These are phyloP conservation scores for Malus hybrid DNA, from an alignment of 331 rosid species.

Conservation along the genomic window DNA sequence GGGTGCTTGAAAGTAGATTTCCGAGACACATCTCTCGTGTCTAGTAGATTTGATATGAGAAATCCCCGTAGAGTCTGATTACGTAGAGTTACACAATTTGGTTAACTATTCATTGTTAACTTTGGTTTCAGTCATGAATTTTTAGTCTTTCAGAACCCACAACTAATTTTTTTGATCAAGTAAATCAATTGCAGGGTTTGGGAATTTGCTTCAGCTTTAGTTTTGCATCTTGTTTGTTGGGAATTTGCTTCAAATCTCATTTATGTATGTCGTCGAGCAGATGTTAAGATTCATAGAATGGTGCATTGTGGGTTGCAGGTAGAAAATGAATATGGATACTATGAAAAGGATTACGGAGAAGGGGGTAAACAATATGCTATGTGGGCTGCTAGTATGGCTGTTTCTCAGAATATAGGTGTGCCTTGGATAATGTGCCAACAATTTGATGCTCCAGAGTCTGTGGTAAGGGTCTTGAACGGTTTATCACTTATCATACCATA, in stretches of 20 bases:
- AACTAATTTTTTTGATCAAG: not conserved
- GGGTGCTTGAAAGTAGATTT: not conserved
- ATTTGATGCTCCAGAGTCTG: conserved; percentile 92
- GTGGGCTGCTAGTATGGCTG: conserved; percentile 97
- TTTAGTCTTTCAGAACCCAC: not conserved
- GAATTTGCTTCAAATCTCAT: no score
- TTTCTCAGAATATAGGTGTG: conserved; percentile 71
- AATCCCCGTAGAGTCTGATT: not conserved
- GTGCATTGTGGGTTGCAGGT: conserved; percentile 34
- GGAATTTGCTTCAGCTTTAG: not conserved
- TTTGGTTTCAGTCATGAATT: not conserved
- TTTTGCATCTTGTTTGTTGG: not conserved
- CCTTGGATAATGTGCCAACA: conserved; percentile 99
- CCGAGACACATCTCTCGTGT: not conserved
- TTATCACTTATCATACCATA: not conserved
- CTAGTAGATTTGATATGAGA: not conserved
- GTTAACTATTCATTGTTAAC: not conserved
- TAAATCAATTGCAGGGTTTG: not conserved
- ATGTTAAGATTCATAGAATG: conserved; percentile 4
- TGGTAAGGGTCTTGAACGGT: conserved; percentile 36
- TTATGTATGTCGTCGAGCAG: not conserved
- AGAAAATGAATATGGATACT: conserved; percentile 90
- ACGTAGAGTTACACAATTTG: not conserved
- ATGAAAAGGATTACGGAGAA: conserved; percentile 66
- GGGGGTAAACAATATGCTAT: conserved; percentile 74